Conservation (phyloP, 1,139 yeast genomes). For the Kurtzmaniella quercitrusa region DNA sequence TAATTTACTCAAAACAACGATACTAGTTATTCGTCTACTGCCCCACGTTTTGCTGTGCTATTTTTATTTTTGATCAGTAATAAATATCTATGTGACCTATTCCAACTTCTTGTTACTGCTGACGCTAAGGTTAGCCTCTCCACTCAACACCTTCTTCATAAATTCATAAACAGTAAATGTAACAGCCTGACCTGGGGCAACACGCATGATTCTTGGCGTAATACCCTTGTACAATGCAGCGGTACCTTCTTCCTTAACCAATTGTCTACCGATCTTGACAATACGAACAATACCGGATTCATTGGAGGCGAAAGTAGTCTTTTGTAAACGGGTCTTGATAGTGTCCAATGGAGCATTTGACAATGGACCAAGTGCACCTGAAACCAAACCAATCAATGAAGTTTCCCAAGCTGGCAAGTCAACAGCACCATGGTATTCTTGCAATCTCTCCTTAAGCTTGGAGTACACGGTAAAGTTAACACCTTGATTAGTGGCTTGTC, state of each 20-base stretch:
- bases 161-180: constrained; percentile 95
- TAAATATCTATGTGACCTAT: constrained; percentile 9
- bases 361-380: constrained; percentile 97
- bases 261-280: constrained; percentile 71
- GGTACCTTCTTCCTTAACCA: constrained; percentile 85
- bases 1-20: no score
- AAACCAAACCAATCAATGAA: constrained; percentile 80
- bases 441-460: constrained; percentile 69
- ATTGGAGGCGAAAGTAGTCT: constrained; percentile 69
- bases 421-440: constrained; percentile 59
- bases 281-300: constrained; percentile 78
- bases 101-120: constrained; percentile 21
- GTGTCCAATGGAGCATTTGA: constrained; percentile 98
- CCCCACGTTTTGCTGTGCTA: background rate
- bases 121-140: constrained; percentile 24
- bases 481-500: constrained; percentile 98
- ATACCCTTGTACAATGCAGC: constrained; percentile 92
- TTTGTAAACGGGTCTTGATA: constrained; percentile 94
- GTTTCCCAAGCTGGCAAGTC: constrained; percentile 92
- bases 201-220: constrained; percentile 98
- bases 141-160: constrained; percentile 65
- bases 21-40: no score
- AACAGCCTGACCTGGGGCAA: constrained; percentile 99
- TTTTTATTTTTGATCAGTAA: background rate
- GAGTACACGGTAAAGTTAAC: constrained; percentile 96